Conservation (phyloP, 306 rosid species). For the Gastrolobium bilobum region DNA sequence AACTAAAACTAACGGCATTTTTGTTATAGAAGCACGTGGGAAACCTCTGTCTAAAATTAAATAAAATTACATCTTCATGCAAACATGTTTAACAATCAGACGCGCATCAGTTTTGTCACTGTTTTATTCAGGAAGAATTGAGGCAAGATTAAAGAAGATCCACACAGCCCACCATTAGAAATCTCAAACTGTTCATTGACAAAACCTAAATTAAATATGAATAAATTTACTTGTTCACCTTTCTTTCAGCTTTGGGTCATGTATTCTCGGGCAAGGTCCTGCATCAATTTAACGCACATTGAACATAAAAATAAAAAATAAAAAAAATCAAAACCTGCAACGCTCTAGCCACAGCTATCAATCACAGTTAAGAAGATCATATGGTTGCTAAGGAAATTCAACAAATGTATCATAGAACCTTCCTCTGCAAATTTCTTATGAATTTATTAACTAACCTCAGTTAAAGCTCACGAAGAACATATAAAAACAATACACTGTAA, state of each 20-base stretch:
- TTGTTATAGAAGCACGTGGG: not conserved
- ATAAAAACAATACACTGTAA: not conserved
- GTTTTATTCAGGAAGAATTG: constrained; percentile 14
- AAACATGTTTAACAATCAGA: constrained; percentile 17
- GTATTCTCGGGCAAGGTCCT: constrained; percentile 93
- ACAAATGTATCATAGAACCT: not conserved
- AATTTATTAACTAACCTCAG: constrained; percentile 6
- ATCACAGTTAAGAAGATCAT: not conserved
- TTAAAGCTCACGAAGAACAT: not conserved
- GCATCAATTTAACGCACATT: constrained; percentile 40
- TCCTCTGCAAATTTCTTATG: not conserved
- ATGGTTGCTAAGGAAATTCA: constrained; percentile 15
- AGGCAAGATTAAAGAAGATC: constrained; percentile 21
- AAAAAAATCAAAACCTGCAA: not conserved
- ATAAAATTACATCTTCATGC: not conserved
- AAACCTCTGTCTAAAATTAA: constrained; percentile 23
- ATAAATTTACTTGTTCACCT: constrained; percentile 64
- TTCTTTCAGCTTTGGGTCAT: constrained; percentile 95
- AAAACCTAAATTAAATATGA: constrained; percentile 31
- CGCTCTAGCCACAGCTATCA: constrained; percentile 26
- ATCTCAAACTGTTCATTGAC: not conserved
- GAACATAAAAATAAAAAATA: not conserved
- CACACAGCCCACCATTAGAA: constrained; percentile 9
- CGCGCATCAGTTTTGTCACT: not conserved
- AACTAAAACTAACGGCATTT: not conserved